Base-by-base conservation (phyloP, 352 stramenopile genomes). In the Pythium phragmitis region DNA sequence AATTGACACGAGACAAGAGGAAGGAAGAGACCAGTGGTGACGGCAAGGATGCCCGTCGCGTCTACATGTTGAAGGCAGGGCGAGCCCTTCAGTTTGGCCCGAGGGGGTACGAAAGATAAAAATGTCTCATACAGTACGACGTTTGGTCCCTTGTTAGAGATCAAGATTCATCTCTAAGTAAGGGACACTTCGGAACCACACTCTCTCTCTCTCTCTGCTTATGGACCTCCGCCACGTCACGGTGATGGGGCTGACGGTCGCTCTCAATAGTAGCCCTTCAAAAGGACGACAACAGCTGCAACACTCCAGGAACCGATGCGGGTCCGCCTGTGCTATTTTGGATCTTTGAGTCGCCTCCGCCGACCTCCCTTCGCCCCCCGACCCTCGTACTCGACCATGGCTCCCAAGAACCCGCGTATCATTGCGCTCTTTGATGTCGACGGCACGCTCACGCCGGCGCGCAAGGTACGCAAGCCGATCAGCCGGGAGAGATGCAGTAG, bases 401-500 rank as follows among this genome's bases (percentile, higher is more conserved):
- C 60, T 7, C 42, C 65, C 56, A 88, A 74, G 76, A 98, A 98
- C 63, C 82, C 92, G 28, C 92, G 95, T 43, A 94, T 98, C 67
- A 91, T 99, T 65, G 97, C 96, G 28, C 92, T 99, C 64, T 99
- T 99, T 76, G 98, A 99, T 76, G 96, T 99, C 37, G 98, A 99
- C 73, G 97, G 97, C 52, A 99, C 98, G 47, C 87, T 99, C 65
- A 99, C 98, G 21, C 87, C 88, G 19, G 95, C 97, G 16, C 87
- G 97, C 65, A 90, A 91, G 90, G 91, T 92, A 49, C 19, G 46
- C n/a, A 14, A 30, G 5, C 16, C 42, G 17, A 48, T 12, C n/a
- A 21, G 16, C n/a, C 26, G 26, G 4, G 26, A 30, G 26, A 30
- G 26, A 5, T 30, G 26, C 26, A 3, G 45, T 2, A 30, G 1